Evolutionary conservation across 768 basidiomycete species (phyloP).

Genomic region (Phylloporus scabripes): DNA sequence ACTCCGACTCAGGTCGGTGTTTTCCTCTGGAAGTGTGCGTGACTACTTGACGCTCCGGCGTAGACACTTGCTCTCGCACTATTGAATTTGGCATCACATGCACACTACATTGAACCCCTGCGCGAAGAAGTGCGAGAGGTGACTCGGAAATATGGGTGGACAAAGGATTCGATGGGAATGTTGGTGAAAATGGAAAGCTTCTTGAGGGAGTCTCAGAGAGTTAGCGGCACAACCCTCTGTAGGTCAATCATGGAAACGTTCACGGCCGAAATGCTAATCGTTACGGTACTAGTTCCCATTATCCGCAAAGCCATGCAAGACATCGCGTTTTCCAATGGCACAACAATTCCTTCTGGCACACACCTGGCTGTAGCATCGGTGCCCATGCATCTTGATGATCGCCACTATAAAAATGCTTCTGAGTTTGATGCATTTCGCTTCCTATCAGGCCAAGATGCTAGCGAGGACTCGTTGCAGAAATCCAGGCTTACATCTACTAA

Average conservation of each 20-base stretch:
- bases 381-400: constrained; percentile 37
- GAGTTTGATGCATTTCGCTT: constrained; percentile 42
- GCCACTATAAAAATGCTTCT: constrained; percentile 38
- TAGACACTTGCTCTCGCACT: constrained; percentile 36
- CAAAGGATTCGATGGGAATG: constrained; percentile 29
- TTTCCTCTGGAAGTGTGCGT: neutral
- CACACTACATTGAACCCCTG: constrained; percentile 35
- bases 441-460: constrained; percentile 24
- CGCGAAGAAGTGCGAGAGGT: constrained; percentile 36
- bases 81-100: constrained; percentile 36
- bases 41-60: neutral
- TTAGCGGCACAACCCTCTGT: constrained; percentile 32
- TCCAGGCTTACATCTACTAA: constrained; percentile 29
- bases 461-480: constrained; percentile 20
- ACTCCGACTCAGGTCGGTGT: constrained; percentile 29
- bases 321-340: constrained; percentile 32
- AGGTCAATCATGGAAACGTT: constrained; percentile 6
- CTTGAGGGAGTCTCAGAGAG: constrained; percentile 37
- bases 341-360: constrained; percentile 36
- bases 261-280: constrained; percentile 2
- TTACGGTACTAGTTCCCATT: constrained; percentile 22
- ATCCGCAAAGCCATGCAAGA: constrained; percentile 32
- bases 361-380: constrained; percentile 29
- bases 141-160: constrained; percentile 30
- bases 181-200: constrained; percentile 41